Base-by-base conservation (phyloP, 2,329 filamentous ascomycete species). In the Pseudocercospora crystallina region DNA sequence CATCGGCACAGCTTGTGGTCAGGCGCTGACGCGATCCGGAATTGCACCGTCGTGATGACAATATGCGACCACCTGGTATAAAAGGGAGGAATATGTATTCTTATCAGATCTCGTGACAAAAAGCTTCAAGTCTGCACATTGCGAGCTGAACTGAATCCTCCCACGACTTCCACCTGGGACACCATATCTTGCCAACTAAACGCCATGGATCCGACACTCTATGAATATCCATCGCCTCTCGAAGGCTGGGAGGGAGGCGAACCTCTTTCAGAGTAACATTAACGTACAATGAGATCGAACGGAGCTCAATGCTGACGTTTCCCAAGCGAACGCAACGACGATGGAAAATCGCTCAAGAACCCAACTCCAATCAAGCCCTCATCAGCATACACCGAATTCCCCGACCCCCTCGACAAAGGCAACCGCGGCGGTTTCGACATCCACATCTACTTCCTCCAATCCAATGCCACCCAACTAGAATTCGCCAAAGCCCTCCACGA, bases 301-400 rank as follows among this genome's bases (percentile, higher is more conserved):
- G n/a, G n/a, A n/a, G n/a, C 15, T 20, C 36, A 11, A 31, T n/a
- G 11, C 36, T 35, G 29, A 13, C 36, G 8, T 31, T 20, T 47
- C 33, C 32, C 35, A 39, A 57, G 53, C 34, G 49, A 35, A 13
- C 43, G 42, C 48, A 64, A 61, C 41, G 53, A 80, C 33, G 88
- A 96, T 67, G 88, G 88, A 41, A 95, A 95, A 73, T 90, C 86
- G 43, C 81, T 82, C 60, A 75, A 80, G 46, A 95, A 95, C 61
- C 82, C 82, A 0, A 75, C 80, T 30, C 75, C 81, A 0, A 79
- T 78, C 1, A 73, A 80, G 43, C 51, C 36, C 14, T 92, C 87
- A 66, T 72, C 78, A 45, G 82, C 87, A 11, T 95, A 95, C 64
- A 76, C 82, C 12, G 70, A 74, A 32, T 96, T 96, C 61, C 70